Evolutionary conservation across 2,329 filamentous ascomycete species (phyloP), one percentile per base, ranked within the genome.

Genomic region (Tolypocladium pustulatum): DNA sequence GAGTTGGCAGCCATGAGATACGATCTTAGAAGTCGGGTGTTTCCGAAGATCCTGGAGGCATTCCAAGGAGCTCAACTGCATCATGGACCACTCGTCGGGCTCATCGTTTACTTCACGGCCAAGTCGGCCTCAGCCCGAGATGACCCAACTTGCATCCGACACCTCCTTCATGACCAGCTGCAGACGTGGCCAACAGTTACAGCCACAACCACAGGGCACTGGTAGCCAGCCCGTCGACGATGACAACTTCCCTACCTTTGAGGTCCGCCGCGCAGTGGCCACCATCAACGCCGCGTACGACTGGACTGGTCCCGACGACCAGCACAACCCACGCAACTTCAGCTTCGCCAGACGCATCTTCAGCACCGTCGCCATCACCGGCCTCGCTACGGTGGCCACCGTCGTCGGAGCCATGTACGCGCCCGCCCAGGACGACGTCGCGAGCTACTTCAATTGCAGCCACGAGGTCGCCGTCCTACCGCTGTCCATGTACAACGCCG

Each of bases 281-380:
- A 61, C 63, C n/a, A 66, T 68, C 62, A 67, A 68, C 59, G 66
- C 65, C 6, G 65, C 63, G 20, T 65, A 61, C 54, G 66, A 68
- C 62, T 68, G 66, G 66, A 66, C 63, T n/a, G 64, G 63, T 9
- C 78, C 85, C 15, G 75, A 85, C 61, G 89, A 92, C 69, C 82
- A 83, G 0, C 87, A 87, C 64, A 91, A 92, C 67, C 89, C 89
- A 0, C 91, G 91, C 77, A 92, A 92, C 72, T 93, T 88, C 86
- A 82, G 81, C 41, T 89, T 88, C 68, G 74, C 73, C 1, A 84
- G 77, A 70, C 91, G 91, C 71, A 90, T 89, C 86, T 88, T 85
- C 65, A 86, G 83, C 67, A 94, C 90, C 25, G 88, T 94, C 0
- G 87, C 90, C 1, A 66, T 81, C 22, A 88, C 86, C 7, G 88